These are phyloP conservation scores for Ploettnerulaceae sp. DNA, from an alignment of 2,329 filamentous ascomycete genomes.

Conservation along the genomic window DNA sequence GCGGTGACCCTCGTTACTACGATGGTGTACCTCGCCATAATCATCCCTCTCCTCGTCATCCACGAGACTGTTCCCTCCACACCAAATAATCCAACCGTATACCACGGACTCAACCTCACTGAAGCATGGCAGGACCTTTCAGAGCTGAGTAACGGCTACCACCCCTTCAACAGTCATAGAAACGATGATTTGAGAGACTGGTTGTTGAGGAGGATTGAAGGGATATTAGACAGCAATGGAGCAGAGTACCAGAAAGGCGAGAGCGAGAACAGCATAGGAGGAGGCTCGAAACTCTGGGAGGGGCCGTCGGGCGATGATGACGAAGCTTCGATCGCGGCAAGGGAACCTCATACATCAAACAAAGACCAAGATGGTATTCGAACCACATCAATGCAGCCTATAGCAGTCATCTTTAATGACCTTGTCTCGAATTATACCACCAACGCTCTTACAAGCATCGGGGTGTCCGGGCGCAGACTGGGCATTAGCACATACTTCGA, in stretches of 20 bases:
- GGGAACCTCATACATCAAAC: neutral
- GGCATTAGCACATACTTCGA: constrained; percentile 73
- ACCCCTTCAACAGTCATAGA: constrained; percentile 80
- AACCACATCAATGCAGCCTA: constrained; percentile 25
- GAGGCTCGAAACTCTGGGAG: constrained; percentile 3
- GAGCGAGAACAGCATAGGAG: neutral
- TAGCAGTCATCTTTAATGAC: constrained; percentile 73
- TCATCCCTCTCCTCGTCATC: constrained; percentile 66
- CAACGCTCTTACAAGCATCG: constrained; percentile 42
- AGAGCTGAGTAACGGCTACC: constrained; percentile 66
- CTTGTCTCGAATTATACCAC: constrained; percentile 72
- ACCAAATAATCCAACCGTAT: constrained; percentile 48
- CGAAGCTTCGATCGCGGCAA: neutral
- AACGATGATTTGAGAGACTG: constrained; percentile 79
- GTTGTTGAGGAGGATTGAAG: constrained; percentile 64
- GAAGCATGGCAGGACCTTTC: constrained; percentile 85
- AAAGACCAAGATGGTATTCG: constrained; percentile 17
- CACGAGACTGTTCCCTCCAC: constrained; percentile 71
- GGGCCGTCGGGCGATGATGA: neutral
- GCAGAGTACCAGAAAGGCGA: constrained; percentile 43
- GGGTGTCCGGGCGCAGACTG: constrained; percentile 30
- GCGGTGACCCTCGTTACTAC: constrained; percentile 79
- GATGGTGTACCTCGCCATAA: constrained; percentile 70
- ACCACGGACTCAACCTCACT: constrained; percentile 69
- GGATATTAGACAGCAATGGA: constrained; percentile 61